Evolutionary conservation across 371 early-diverging fungal genomes (phyloP).

Genomic region (Mucor sp.): DNA sequence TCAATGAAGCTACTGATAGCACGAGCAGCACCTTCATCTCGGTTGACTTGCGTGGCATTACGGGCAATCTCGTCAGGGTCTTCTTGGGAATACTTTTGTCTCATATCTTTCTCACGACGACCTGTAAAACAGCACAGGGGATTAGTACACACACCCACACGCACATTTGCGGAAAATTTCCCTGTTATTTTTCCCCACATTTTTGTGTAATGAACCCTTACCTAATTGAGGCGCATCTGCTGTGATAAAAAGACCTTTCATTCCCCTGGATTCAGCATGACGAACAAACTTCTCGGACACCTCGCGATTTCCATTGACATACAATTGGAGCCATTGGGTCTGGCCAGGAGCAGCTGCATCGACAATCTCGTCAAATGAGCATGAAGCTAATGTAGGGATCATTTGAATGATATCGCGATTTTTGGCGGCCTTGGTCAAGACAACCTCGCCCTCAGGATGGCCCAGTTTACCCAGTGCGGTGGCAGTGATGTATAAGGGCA

Average conservation of each 20-base stretch:
- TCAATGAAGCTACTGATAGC: conserved; percentile 82
- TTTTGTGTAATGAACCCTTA: conserved; percentile 17
- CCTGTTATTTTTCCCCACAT: conserved; percentile 4
- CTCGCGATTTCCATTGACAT: conserved; percentile 81
- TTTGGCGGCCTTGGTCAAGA: conserved; percentile 66
- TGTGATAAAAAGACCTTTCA: conserved; percentile 86
- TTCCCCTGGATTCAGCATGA: conserved; percentile 82
- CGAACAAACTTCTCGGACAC: conserved; percentile 75
- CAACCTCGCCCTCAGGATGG: conserved; percentile 77
- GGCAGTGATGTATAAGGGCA: conserved; percentile 60
- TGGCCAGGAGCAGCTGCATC: conserved; percentile 44
- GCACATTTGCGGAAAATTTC: background rate
- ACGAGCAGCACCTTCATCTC: conserved; percentile 70
- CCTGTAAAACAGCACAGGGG: conserved; percentile 44
- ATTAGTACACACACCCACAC: background rate
- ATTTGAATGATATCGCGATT: conserved; percentile 58
- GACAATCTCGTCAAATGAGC: conserved; percentile 67
- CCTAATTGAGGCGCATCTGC: conserved; percentile 90
- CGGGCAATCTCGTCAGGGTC: conserved; percentile 39
- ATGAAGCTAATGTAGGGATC: conserved; percentile 77
- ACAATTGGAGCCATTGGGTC: conserved; percentile 86
- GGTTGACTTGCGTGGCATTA: conserved; percentile 23
- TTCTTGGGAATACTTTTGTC: conserved; percentile 62
- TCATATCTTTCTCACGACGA: conserved; percentile 88
- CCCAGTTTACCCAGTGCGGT: conserved; percentile 74